phyloP scores from a whole-genome alignment of 768 basidiomycete genomes.

The Collybia nuda region DNA sequence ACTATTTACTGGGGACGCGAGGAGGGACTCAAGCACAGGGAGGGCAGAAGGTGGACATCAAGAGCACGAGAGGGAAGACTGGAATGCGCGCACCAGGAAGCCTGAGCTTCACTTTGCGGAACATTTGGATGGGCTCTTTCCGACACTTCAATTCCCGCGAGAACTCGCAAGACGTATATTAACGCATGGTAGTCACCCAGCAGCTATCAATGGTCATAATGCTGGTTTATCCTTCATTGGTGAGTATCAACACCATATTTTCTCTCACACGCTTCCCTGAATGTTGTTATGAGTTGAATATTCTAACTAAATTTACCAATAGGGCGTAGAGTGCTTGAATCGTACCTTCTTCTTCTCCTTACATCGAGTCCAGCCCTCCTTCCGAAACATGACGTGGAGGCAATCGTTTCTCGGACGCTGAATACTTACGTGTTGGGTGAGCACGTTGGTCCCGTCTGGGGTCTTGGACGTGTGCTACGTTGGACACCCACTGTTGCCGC shows the following conservation, averaged over 20 bases:
- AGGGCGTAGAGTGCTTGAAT: conserved; percentile 79
- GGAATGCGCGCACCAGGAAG: conserved; percentile 13
- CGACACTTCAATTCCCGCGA: conserved; percentile 65
- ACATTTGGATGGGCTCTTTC: conserved; percentile 65
- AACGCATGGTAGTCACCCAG: conserved; percentile 75
- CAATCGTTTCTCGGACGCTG: conserved; percentile 52
- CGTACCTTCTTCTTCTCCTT: conserved; percentile 74
- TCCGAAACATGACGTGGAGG: conserved; percentile 56
- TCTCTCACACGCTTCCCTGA: background rate
- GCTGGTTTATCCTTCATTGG: conserved; percentile 72
- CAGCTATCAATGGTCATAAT: conserved; percentile 70
- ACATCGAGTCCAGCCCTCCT: conserved; percentile 50
- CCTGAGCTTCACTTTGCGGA: conserved; percentile 33
- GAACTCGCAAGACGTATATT: conserved; percentile 72
- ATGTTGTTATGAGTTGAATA: no score
- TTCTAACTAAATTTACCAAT: background rate
- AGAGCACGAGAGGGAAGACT: background rate
- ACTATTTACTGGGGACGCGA: background rate
- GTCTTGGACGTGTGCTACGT: conserved; percentile 66
- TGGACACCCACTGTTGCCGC: conserved; percentile 65
- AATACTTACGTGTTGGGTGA: conserved; percentile 75
- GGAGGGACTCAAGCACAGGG: conserved; percentile 7
- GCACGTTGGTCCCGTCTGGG: conserved; percentile 74
- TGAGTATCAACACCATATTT: conserved; percentile 28
- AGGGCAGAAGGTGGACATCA: conserved; percentile 2